A percentile compares a stretch with the other conserved stretches of the same genome.
These are phyloP conservation scores for Cercospora sojina DNA, from an alignment of 2,329 filamentous ascomycete species.

Conservation along the genomic window DNA sequence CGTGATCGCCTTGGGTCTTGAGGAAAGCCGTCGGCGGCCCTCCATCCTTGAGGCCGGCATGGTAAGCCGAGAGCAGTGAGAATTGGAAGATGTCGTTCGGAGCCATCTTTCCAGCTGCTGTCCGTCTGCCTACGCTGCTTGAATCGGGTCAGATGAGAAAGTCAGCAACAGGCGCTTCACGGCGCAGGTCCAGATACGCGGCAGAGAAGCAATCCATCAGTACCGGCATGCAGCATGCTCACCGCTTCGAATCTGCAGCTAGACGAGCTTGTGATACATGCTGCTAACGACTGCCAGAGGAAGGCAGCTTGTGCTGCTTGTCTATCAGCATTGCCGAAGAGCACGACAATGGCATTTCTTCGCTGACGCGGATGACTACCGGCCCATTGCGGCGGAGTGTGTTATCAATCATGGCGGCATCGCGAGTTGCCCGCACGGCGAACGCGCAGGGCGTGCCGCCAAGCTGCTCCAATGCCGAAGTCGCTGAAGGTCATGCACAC, in stretches of 20 bases:
- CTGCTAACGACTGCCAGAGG: not conserved
- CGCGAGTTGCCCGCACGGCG: not conserved
- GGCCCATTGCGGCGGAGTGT: too few species aligned
- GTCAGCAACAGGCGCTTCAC: not conserved
- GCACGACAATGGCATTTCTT: not conserved
- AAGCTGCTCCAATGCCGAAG: constrained; percentile 10
- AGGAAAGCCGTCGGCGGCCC: constrained; percentile 40
- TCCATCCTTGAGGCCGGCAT: constrained; percentile 40
- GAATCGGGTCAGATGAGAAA: not conserved
- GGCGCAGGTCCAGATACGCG: not conserved
- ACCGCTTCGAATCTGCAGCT: constrained; percentile 10
- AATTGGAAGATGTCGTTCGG: constrained; percentile 50
- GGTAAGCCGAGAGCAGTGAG: constrained; percentile 42
- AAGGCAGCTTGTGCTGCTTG: not conserved
- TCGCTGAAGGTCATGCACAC: not conserved
- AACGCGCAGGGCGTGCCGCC: constrained; percentile 6
- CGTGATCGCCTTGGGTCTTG: constrained; percentile 45
- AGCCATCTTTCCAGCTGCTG: constrained; percentile 27
- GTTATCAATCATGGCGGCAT: not conserved
- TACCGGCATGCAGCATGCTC: not conserved
- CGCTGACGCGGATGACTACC: too few species aligned
- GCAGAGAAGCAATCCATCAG: not conserved
- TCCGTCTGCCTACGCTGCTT: constrained; percentile 30
- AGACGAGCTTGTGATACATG: not conserved
- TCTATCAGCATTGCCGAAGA: not conserved